These are phyloP conservation scores for Lasiosphaeria miniovina DNA, from an alignment of 495 filamentous ascomycete species.

Conservation along the genomic window DNA sequence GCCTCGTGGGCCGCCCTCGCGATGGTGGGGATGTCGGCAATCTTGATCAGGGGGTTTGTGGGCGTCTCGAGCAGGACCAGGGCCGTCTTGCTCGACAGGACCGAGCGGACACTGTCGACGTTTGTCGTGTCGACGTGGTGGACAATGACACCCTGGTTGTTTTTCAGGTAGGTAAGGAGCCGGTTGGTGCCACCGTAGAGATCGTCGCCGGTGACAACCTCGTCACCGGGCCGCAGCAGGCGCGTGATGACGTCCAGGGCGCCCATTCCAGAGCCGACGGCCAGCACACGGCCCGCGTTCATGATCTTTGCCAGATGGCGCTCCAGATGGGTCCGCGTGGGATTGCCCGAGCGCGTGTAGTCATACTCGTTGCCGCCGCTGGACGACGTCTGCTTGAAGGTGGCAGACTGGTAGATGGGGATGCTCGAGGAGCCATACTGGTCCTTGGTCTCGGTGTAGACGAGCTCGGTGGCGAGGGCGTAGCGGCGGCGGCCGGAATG, in stretches of 20 bases:
- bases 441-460: slow-evolving; percentile 91
- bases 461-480: slow-evolving; percentile 90
- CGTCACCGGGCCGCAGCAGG: slow-evolving; percentile 86
- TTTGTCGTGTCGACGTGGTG: slow-evolving; percentile 94
- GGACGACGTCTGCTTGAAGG: slow-evolving; percentile 88
- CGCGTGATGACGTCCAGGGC: slow-evolving; percentile 97
- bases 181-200: slow-evolving; percentile 95
- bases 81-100: slow-evolving; percentile 73
- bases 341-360: slow-evolving; percentile 96
- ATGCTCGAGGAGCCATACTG: slow-evolving; percentile 94
- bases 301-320: slow-evolving; percentile 98
- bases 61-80: slow-evolving; percentile 97
- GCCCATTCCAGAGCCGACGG: slow-evolving; percentile 94
- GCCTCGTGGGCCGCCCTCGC: slow-evolving; percentile 69
- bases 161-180: slow-evolving; percentile 84
- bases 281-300: slow-evolving; percentile 85
- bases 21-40: slow-evolving; percentile 83
- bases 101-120: slow-evolving; percentile 61
- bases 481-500: slow-evolving; percentile 75
- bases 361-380: slow-evolving; percentile 85
- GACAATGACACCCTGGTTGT: slow-evolving; percentile 83
- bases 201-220: slow-evolving; percentile 95
- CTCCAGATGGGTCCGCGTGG: slow-evolving; percentile 93
- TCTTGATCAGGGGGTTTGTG: slow-evolving; percentile 97
- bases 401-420: slow-evolving; percentile 97